Evolutionary conservation across 768 basidiomycete species (phyloP).

Genomic region (Sistotremastrum suecicum): DNA sequence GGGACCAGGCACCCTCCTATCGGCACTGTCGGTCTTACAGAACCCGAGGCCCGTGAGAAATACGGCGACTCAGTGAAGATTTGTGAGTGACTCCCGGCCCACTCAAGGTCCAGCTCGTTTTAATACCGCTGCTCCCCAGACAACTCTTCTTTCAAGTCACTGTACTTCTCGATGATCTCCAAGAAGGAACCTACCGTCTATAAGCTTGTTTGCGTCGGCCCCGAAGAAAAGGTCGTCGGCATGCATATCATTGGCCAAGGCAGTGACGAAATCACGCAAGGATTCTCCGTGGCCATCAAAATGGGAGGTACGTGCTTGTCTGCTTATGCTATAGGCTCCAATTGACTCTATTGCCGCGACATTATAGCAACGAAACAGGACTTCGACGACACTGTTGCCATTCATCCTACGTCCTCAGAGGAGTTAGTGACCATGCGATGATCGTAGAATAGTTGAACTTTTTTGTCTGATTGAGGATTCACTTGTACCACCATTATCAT

Average conservation of each 20-base stretch:
- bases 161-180: slow-evolving; percentile 87
- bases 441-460: background rate
- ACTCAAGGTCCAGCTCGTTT: slow-evolving; percentile 3
- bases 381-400: slow-evolving; percentile 80
- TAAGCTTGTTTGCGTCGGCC: slow-evolving; percentile 78
- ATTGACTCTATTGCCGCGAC: background rate
- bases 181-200: slow-evolving; percentile 94
- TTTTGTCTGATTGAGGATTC: background rate
- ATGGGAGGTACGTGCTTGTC: slow-evolving; percentile 53
- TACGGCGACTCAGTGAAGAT: slow-evolving; percentile 86
- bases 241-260: slow-evolving; percentile 86
- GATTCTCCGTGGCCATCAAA: slow-evolving; percentile 94
- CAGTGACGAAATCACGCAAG: slow-evolving; percentile 90
- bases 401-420: slow-evolving; percentile 80
- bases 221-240: slow-evolving; percentile 92
- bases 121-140: slow-evolving; percentile 26
- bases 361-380: slow-evolving; percentile 56
- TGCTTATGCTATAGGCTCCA: background rate
- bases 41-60: slow-evolving; percentile 76
- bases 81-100: slow-evolving; percentile 41
- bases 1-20: slow-evolving; percentile 75
- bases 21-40: slow-evolving; percentile 90
- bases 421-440: slow-evolving; percentile 13
- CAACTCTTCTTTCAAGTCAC: slow-evolving; percentile 63
- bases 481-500: no score